Base-by-base conservation (phyloP, 2,329 filamentous ascomycete genomes). In the Microsporum canis region DNA sequence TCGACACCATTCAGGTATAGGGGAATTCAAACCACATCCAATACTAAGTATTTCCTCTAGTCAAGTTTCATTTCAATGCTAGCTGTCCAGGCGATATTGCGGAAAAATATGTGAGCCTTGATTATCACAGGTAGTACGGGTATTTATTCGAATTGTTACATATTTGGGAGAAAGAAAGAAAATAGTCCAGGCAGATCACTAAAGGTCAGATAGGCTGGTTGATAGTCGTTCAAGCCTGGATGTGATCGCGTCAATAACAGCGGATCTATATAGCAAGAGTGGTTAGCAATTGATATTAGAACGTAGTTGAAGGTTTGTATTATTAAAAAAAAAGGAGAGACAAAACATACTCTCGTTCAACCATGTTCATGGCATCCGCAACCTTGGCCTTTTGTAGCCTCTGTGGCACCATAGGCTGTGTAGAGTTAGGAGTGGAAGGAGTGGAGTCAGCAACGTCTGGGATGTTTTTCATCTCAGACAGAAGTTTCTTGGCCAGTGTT, bases 301-400 rank as follows among this genome's bases (percentile, higher is more conserved):
- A 8, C 33, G n/a, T 36, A 14, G 36, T 14, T 31, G 14, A n/a
- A 43, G 39, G 10, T 43, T n/a, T n/a, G 17, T 6, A 1, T 14
- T 17, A 43, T 14, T 29, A 33, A 57, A 38, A 27, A 36, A 41
- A 34, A 2, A 39, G 14, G 33, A 23, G 17, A 23, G 17, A 23
- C 17, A 23, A 23, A 23, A 71, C 74, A 63, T 61, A 76, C 75
- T 80, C 78, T 72, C 77, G 70, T 62, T 79, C 78, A 55, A 80
- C 75, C 76, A 80, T 76, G 45, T 69, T 72, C 76, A 78, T 78
- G 4, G 78, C 78, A 67, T 80, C 76, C 1, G 71, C 70, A 56
- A 79, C 70, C 68, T 74, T 77, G 39, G 76, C 75, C 41, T 74
- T 74, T 63, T 79, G 77, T 31, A 79, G 65, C 59, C 74, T 70